Base-by-base conservation (phyloP, 495 filamentous ascomycete species). In the Letharia columbiana region DNA sequence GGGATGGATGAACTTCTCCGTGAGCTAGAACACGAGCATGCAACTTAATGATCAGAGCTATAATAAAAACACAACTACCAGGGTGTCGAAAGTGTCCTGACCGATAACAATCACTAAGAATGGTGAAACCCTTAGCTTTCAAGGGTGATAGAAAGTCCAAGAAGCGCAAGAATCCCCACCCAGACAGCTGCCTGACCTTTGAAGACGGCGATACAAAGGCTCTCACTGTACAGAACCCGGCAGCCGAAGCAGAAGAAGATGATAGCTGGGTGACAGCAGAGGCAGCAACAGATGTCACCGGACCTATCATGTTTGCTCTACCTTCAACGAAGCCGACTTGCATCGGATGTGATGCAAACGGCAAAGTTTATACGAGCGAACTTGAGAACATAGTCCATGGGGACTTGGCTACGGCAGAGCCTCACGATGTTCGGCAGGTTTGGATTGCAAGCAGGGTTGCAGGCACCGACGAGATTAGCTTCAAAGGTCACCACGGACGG, bases 71-170 rank as follows among this genome's bases (percentile, higher is more conserved):
- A n/a, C 41, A 28, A 49, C 31, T 15, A 1, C 10, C 6, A 52
- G 49, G 28, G 5, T 17, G 1, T 56, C 15, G 31, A 56, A 35
- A 3, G 52, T 56, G 28, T 17, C 2, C 4, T 35, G 52, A 56
- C 52, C 31, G 11, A 54, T 18, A 17, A 15, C 18, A 4, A 18
- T 37, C 10, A 7, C 33, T 35, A 40, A 63, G 0, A 18, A 73
- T 73, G 71, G 69, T 96, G 62, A 96, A 95, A 75, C 84, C 93
- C 56, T 81, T 98, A 56, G 80, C 83, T 47, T 98, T 98, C 81
- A 98, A 98, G 80, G 94, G 94, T 79, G 95, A 98, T 76, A 96
- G 91, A 75, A 92, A 93, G 77, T 77, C 85, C 35, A 98, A 95
- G 75, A 98, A 96, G 76, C 84, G 92, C 73, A 98, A 96, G 78